phyloP scores from a whole-genome alignment of 2,329 filamentous ascomycete genomes.

The Talaromyces rugulosus region DNA sequence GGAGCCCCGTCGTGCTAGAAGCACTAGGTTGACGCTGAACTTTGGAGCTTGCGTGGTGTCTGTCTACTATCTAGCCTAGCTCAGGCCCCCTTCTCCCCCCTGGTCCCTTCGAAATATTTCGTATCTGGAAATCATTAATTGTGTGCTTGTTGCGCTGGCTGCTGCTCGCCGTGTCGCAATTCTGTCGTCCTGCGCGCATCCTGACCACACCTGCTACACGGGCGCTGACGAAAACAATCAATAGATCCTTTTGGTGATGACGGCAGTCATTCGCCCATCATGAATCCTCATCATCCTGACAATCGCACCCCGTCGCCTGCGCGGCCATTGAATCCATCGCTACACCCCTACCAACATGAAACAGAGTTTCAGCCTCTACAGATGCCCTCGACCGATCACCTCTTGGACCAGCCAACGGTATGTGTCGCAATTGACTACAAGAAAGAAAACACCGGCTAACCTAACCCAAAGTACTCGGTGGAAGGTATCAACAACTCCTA shows the following conservation, averaged over 20 bases:
- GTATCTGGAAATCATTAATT: background rate
- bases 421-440: conserved; percentile 33
- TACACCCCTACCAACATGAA: conserved; percentile 76
- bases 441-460: background rate
- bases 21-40: background rate
- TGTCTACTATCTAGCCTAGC: background rate
- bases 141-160: background rate
- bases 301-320: conserved; percentile 70
- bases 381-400: conserved; percentile 68
- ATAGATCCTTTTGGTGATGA: conserved; percentile 42
- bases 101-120: background rate
- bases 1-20: background rate
- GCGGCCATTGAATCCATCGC: conserved; percentile 62
- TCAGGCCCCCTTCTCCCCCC: background rate
- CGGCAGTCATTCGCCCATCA: conserved; percentile 35
- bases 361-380: conserved; percentile 63
- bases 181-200: background rate
- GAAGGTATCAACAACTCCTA: conserved; percentile 63
- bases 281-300: conserved; percentile 52
- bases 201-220: background rate
- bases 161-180: background rate
- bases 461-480: conserved; percentile 58
- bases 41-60: background rate
- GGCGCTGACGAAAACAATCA: conserved; percentile 9
- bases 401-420: conserved; percentile 81